phyloP scores from a whole-genome alignment of 2,329 filamentous ascomycete genomes.

The Leptodontidium sp. region DNA sequence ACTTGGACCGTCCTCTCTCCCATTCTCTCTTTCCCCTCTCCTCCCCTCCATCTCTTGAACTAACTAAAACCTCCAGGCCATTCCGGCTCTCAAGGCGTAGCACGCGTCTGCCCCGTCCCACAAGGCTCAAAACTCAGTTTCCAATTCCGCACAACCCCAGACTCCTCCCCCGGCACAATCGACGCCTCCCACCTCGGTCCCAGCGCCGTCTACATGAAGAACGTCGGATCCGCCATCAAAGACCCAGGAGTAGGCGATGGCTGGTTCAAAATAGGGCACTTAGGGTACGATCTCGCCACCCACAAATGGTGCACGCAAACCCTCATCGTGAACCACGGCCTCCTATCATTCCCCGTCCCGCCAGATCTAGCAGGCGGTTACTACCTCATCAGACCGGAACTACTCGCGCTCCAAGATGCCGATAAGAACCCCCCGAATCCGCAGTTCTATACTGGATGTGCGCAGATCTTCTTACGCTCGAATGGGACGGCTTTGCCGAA shows the following conservation, averaged over 20 bases:
- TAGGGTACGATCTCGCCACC: slow-evolving; percentile 59
- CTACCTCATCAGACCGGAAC: slow-evolving; percentile 76
- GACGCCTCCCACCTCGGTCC: slow-evolving; percentile 71
- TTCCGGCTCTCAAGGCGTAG: slow-evolving; percentile 56
- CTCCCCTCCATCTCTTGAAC: not conserved
- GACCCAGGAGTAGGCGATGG: slow-evolving; percentile 66
- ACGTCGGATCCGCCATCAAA: slow-evolving; percentile 62
- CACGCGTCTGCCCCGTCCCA: slow-evolving; percentile 53
- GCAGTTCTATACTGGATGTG: slow-evolving; percentile 79
- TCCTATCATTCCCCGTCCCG: slow-evolving; percentile 69
- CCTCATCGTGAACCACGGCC: slow-evolving; percentile 69
- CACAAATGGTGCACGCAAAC: slow-evolving; percentile 75
- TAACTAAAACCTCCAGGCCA: slow-evolving; percentile 47
- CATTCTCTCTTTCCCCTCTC: not conserved
- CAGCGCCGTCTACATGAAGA: slow-evolving; percentile 78
- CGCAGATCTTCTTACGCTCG: slow-evolving; percentile 71
- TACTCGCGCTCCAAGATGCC: slow-evolving; percentile 73
- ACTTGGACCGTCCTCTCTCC: slow-evolving; percentile 55
- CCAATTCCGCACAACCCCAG: slow-evolving; percentile 69
- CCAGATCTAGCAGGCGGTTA: slow-evolving; percentile 67
- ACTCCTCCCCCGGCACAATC: slow-evolving; percentile 63
- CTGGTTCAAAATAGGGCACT: slow-evolving; percentile 62
- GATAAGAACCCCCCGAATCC: slow-evolving; percentile 61
- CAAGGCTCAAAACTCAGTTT: slow-evolving; percentile 52
- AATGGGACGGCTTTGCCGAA: slow-evolving; percentile 56